Evolutionary conservation across 1,139 yeast species (phyloP).

Genomic region (Hanseniaspora uvarum): DNA sequence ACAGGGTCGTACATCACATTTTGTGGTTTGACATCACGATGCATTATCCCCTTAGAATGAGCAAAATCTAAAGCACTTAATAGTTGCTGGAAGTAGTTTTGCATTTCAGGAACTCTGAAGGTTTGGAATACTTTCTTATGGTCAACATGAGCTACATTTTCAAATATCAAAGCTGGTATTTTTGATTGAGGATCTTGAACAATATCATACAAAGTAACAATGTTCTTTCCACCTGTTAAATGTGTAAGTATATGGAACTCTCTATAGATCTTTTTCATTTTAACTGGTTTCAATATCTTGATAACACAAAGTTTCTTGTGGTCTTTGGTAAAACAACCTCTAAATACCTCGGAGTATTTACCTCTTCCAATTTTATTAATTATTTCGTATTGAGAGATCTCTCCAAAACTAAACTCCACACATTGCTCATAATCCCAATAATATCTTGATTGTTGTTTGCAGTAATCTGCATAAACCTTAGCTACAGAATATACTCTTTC

Average conservation of each 20-base stretch:
- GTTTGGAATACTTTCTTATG: slow-evolving; percentile 62
- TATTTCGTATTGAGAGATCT: slow-evolving; percentile 58
- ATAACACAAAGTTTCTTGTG: slow-evolving; percentile 43
- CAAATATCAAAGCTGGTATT: slow-evolving; percentile 68
- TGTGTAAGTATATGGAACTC: slow-evolving; percentile 69
- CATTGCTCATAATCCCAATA: slow-evolving; percentile 73
- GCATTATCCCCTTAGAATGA: slow-evolving; percentile 77
- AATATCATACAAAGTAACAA: slow-evolving; percentile 57
- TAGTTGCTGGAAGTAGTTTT: slow-evolving; percentile 59
- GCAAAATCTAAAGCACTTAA: slow-evolving; percentile 63
- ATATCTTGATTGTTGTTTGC: slow-evolving; percentile 50
- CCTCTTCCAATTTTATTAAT: slow-evolving; percentile 67
- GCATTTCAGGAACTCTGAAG: slow-evolving; percentile 52
- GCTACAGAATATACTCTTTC: slow-evolving; percentile 37
- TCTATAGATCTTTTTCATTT: slow-evolving; percentile 65
- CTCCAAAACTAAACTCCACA: slow-evolving; percentile 59
- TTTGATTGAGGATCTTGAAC: slow-evolving; percentile 66
- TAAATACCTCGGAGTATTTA: slow-evolving; percentile 66
- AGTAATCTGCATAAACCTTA: slow-evolving; percentile 58
- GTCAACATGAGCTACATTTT: slow-evolving; percentile 59
- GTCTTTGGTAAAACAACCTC: slow-evolving; percentile 44
- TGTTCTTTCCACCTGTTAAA: slow-evolving; percentile 64
- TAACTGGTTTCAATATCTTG: slow-evolving; percentile 70
- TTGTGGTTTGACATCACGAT: slow-evolving; percentile 76
- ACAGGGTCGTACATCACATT: slow-evolving; percentile 73